Evolutionary conservation across 176 grass and related monocot species (phyloP), one percentile per base, ranked within the genome.

Genomic region (Triticum timopheevii): DNA sequence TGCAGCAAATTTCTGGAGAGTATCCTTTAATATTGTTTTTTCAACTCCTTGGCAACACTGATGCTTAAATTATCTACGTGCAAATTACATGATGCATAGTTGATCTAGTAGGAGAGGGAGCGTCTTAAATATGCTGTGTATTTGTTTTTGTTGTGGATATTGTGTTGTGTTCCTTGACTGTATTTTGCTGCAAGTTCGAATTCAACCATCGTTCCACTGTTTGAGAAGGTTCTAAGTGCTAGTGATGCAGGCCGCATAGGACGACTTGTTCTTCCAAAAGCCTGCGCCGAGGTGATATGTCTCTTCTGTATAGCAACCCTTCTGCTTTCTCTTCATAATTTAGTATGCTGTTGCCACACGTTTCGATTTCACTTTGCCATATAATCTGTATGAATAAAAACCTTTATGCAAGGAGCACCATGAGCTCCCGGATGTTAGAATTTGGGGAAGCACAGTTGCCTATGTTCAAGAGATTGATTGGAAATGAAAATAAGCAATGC

Each of bases 1-100:
- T 99, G 83, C 97, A 99, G 17, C 97, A 99, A 93, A 99, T 99
- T 86, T 99, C 97, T 80, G 97, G 97, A 94, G 97, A 96, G 97
- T 99, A 99, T 99, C 97, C 94, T 91, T 88, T 88, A 10, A 70
- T 69, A 33, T 81, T 52, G 13, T 69, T 65, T 27, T 61, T 20
- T 79, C 4, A 82, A 65, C 64, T 85, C 63, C 28, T 80, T 88
- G 54, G 11, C 68, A 35, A 44, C 39, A 44, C 23, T 81, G 15
- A 50, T 77, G 3, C 23, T 15, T 39, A 13, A 78, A 88, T 78
- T 61, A 77, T 61, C 40, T 81, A 35, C 40, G 3, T 78, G 8
- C 35, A 58, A 22, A 73, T 78, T 78, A 22, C 25, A 20, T 69
- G 13, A 20, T 85, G 23, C 25, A 83, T 6, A 63, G 39, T 52